A percentile compares a stretch with the other conserved stretches of the same genome.
These are phyloP conservation scores for Westerdykella ornata DNA, from an alignment of 2,329 filamentous ascomycete species.

Conservation along the genomic window DNA sequence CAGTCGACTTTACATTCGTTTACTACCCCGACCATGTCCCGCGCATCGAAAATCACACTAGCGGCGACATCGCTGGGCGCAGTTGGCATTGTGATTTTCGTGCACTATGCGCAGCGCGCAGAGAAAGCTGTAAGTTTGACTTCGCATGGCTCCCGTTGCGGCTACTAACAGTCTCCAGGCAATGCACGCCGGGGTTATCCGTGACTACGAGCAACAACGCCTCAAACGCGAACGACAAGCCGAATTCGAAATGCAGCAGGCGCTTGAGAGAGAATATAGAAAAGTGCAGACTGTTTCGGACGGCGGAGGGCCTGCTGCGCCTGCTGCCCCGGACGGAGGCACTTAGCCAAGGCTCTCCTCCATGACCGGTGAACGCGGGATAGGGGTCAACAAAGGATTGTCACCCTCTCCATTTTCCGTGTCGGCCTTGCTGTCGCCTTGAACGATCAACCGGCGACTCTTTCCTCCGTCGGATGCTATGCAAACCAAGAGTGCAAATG, in stretches of 20 bases:
- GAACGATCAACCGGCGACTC: too few species aligned
- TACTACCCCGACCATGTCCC: slow-evolving; percentile 60
- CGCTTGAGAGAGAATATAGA: slow-evolving; percentile 80
- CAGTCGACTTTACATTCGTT: background rate
- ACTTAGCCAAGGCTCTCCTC: slow-evolving; percentile 1
- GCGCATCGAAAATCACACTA: slow-evolving; percentile 80
- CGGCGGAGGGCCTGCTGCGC: slow-evolving; percentile 24
- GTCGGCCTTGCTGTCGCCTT: too few species aligned
- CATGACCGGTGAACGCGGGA: too few species aligned
- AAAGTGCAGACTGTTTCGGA: slow-evolving; percentile 73
- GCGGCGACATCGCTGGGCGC: slow-evolving; percentile 70
- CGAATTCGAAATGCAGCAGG: slow-evolving; percentile 88
- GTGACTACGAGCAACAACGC: slow-evolving; percentile 89
- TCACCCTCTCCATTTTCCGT: too few species aligned
- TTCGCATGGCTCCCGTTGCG: slow-evolving; percentile 3
- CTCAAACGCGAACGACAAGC: slow-evolving; percentile 84
- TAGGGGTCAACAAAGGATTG: too few species aligned
- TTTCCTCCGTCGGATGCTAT: too few species aligned
- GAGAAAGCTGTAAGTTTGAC: slow-evolving; percentile 67
- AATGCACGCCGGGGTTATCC: slow-evolving; percentile 91
- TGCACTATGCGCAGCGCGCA: slow-evolving; percentile 80
- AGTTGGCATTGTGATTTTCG: slow-evolving; percentile 68
- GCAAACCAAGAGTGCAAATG: too few species aligned
- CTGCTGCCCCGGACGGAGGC: slow-evolving; percentile 13
- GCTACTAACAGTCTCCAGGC: slow-evolving; percentile 49